phyloP scores from a whole-genome alignment of 768 basidiomycete genomes.

The Mycena chlorophos region DNA sequence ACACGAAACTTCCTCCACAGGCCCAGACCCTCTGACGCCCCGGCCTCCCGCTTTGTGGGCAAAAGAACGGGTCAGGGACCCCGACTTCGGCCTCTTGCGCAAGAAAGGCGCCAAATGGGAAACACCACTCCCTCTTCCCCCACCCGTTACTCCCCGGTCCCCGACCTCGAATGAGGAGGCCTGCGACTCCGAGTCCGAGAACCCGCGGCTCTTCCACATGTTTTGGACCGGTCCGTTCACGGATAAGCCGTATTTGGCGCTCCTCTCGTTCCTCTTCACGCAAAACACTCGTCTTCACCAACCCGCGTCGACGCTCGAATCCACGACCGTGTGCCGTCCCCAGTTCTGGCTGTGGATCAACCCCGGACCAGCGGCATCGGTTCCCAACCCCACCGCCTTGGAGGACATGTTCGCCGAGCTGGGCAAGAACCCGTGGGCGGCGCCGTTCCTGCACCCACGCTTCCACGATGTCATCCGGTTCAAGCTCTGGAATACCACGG shows the following conservation, averaged over 20 bases:
- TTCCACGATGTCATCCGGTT: constrained; percentile 90
- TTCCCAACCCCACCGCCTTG: constrained; percentile 76
- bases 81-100: constrained; percentile 55
- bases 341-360: constrained; percentile 98
- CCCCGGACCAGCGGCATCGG: constrained; percentile 83
- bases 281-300: constrained; percentile 86
- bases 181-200: constrained; percentile 71
- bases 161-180: constrained; percentile 42
- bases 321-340: constrained; percentile 69
- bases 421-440: constrained; percentile 83
- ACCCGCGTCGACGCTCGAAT: constrained; percentile 34
- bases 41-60: constrained; percentile 26
- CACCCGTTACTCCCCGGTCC: constrained; percentile 45
- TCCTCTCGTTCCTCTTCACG: constrained; percentile 89
- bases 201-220: constrained; percentile 87
- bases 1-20: constrained; percentile 19
- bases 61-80: constrained; percentile 35
- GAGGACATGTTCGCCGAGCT: constrained; percentile 82
- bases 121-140: constrained; percentile 47
- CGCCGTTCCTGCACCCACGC: constrained; percentile 85
- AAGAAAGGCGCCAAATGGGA: constrained; percentile 65
- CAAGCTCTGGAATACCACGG: constrained; percentile 96
- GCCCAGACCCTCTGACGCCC: constrained; percentile 15
- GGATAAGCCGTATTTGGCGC: constrained; percentile 92
- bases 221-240: constrained; percentile 98